Evolutionary conservation across 768 basidiomycete species (phyloP).

Genomic region (Boletus patriciae): DNA sequence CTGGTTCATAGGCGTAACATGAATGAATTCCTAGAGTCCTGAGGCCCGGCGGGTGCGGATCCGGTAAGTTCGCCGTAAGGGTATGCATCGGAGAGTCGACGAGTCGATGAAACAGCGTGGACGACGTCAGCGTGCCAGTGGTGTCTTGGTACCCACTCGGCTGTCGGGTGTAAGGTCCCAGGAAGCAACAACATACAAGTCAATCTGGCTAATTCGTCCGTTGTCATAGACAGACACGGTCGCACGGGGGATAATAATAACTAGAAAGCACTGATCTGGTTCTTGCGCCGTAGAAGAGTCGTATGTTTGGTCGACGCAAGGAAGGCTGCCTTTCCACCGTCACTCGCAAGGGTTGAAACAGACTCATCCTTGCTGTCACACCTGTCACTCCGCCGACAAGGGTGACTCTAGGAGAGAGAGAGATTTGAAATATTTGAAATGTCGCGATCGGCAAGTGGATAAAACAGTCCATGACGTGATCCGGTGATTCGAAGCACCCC

Average conservation of each 20-base stretch:
- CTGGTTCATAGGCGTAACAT: not conserved
- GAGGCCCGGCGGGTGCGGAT: not conserved
- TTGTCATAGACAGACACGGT: constrained; percentile 5
- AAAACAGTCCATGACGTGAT: constrained; percentile 35
- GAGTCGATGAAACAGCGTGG: not conserved
- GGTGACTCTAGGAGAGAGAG: not conserved
- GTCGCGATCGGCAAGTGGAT: constrained; percentile 33
- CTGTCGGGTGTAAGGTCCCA: not conserved
- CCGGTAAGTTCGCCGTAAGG: not conserved
- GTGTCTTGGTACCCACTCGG: not conserved
- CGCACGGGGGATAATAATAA: constrained; percentile 10
- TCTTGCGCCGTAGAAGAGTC: not conserved
- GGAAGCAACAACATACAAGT: not conserved
- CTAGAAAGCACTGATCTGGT: not conserved
- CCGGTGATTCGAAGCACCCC: constrained; percentile 22
- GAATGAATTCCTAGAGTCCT: not conserved
- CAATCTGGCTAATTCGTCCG: constrained; percentile 12
- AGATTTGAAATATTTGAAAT: constrained; percentile 18
- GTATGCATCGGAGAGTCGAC: not conserved
- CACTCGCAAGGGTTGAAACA: not conserved
- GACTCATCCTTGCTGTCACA: not conserved
- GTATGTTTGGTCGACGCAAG: not conserved
- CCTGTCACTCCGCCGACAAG: constrained; percentile 1
- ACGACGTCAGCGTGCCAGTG: not conserved
- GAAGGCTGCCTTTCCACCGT: not conserved